Percentiles rank a stretch among this genome's conserved stretches.
Conservation (phyloP, 2,329 filamentous ascomycete species). For the Magnaporthiopsis rhizophila region DNA sequence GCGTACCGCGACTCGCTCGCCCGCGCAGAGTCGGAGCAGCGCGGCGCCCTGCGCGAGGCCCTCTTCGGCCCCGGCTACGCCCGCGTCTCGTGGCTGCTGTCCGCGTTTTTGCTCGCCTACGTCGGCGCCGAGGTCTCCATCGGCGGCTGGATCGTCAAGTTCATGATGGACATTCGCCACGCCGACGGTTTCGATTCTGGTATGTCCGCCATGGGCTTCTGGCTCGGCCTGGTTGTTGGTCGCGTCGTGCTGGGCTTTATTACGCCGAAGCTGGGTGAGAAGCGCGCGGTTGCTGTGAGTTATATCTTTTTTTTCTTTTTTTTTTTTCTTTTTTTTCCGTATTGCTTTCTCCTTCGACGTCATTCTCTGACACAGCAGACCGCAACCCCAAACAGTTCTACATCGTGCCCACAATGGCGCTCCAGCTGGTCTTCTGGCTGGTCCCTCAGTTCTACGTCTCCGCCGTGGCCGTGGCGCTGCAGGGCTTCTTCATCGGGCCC, state of each 20-base stretch:
- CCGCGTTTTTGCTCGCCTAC: slow-evolving; percentile 69
- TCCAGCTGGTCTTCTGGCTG: slow-evolving; percentile 73
- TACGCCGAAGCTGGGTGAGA: slow-evolving; percentile 67
- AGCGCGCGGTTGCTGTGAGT: slow-evolving; percentile 42
- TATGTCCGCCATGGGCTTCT: slow-evolving; percentile 72
- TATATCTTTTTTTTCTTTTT: too few species aligned
- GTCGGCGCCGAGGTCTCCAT: slow-evolving; percentile 63
- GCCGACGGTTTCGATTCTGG: slow-evolving; percentile 64
- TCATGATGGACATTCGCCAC: slow-evolving; percentile 73
- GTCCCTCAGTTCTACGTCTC: slow-evolving; percentile 69
- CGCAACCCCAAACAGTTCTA: slow-evolving; percentile 34
- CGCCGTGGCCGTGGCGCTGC: slow-evolving; percentile 59
- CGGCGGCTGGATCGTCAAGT: slow-evolving; percentile 69
- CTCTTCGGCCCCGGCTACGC: slow-evolving; percentile 4
- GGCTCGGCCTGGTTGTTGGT: slow-evolving; percentile 73
- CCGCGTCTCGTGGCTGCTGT: slow-evolving; percentile 63
- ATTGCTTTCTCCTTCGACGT: too few species aligned
- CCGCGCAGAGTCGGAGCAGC: background rate
- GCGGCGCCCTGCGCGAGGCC: slow-evolving; percentile 30
- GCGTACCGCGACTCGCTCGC: slow-evolving; percentile 38
- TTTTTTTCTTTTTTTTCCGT: background rate
- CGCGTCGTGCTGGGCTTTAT: slow-evolving; percentile 67
- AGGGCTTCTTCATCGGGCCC: slow-evolving; percentile 75
- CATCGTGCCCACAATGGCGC: slow-evolving; percentile 50
- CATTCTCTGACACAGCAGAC: too few species aligned